Evolutionary conservation across 2,329 filamentous ascomycete genomes (phyloP).

Genomic region (Tolypocladium amazonense): DNA sequence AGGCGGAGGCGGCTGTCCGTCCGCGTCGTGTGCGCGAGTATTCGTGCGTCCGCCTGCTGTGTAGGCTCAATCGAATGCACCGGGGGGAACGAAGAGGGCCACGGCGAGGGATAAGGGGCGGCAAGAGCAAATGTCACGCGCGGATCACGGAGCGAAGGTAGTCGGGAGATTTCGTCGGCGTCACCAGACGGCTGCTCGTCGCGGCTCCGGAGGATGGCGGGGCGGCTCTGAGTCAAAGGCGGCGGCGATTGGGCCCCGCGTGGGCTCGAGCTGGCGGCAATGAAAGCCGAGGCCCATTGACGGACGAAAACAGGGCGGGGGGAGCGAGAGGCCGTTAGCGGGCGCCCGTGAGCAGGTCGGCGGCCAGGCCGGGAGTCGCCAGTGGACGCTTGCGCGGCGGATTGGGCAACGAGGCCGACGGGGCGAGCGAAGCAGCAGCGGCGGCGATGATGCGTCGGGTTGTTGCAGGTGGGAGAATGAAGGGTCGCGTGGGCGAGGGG

Average conservation of each 20-base stretch:
- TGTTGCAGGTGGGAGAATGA: not conserved
- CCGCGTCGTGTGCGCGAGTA: not conserved
- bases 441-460: not conserved
- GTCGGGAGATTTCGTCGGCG: not conserved
- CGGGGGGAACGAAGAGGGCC: not conserved
- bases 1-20: not conserved
- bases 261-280: slow-evolving; percentile 3
- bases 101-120: not conserved
- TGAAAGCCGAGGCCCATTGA: slow-evolving; percentile 5
- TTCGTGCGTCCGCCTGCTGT: not conserved
- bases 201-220: slow-evolving; percentile 7
- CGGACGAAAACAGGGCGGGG: not conserved
- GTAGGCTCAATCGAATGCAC: not conserved
- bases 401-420: not conserved
- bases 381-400: too few relatives aligned
- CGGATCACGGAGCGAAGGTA: not conserved
- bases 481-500: not conserved
- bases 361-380: too few relatives aligned
- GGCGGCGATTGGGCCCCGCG: slow-evolving; percentile 10
- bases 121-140: not conserved
- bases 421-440: not conserved
- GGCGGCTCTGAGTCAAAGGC: slow-evolving; percentile 12
- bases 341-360: too few relatives aligned
- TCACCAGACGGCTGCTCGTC: not conserved
- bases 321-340: not conserved